These are phyloP conservation scores for Cystofilobasidium bisporidii DNA, from an alignment of 768 basidiomycete genomes.

Conservation along the genomic window DNA sequence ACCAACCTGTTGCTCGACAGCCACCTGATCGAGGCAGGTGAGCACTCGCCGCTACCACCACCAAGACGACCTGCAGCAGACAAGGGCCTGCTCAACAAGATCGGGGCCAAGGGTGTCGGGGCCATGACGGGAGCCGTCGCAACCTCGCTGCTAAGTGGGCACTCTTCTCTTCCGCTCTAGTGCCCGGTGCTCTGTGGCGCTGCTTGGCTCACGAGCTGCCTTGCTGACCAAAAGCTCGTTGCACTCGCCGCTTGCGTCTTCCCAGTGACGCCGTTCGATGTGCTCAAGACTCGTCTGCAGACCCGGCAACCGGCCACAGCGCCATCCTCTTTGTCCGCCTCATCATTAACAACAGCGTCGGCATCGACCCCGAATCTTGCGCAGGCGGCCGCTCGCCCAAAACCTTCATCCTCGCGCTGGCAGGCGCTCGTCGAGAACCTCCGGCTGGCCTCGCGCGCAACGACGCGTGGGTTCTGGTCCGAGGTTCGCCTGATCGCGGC, in stretches of 20 bases:
- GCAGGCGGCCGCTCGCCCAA: constrained; percentile 13
- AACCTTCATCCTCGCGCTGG: constrained; percentile 15
- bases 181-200: too few species aligned
- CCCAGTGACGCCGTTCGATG: constrained; percentile 97
- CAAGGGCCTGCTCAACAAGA: constrained; percentile 1
- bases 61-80: not conserved
- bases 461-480: constrained; percentile 60
- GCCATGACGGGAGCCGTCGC: constrained; percentile 27
- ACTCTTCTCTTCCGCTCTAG: too few species aligned
- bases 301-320: constrained; percentile 46
- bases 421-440: constrained; percentile 16
- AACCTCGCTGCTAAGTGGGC: constrained; percentile 25
- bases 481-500: constrained; percentile 69
- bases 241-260: not conserved
- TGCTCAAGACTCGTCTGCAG: constrained; percentile 91
- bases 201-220: not conserved
- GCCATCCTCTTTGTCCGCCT: constrained; percentile 21
- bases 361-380: not conserved
- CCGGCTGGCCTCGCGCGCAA: not conserved
- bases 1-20: not conserved
- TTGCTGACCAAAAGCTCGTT: not conserved
- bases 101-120: constrained; percentile 21
- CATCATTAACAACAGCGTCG: constrained; percentile 1
- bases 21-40: not conserved
- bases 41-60: not conserved